These are phyloP conservation scores for Aspergillus ellipticus DNA, from an alignment of 495 filamentous ascomycete species.

Conservation along the genomic window DNA sequence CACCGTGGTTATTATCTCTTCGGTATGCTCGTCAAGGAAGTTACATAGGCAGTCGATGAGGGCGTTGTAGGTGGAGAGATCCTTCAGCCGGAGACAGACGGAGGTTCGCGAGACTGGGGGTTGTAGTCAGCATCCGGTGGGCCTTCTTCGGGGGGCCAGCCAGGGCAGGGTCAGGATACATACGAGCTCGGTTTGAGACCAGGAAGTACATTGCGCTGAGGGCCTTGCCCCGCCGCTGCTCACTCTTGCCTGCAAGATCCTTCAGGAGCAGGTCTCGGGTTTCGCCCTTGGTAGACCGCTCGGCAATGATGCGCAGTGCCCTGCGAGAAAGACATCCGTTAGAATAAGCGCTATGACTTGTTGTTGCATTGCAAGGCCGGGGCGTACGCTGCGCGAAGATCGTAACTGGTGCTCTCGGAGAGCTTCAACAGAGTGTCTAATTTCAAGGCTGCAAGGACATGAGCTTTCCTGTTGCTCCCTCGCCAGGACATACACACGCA, in stretches of 20 bases:
- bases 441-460: constrained; percentile 38
- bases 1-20: constrained; percentile 32
- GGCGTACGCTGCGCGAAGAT: constrained; percentile 50
- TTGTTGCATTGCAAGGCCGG: background rate
- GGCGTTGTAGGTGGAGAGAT: constrained; percentile 37
- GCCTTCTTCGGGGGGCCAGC: background rate
- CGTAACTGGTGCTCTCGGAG: constrained; percentile 46
- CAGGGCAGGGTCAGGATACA: constrained; percentile 1
- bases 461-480: background rate
- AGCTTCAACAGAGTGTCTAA: constrained; percentile 49
- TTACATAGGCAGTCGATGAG: constrained; percentile 47
- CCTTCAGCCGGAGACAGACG: constrained; percentile 35
- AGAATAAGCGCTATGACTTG: background rate
- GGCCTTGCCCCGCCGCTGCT: constrained; percentile 33
- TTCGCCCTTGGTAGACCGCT: constrained; percentile 41
- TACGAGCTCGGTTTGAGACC: constrained; percentile 40
- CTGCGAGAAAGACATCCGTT: constrained; percentile 23
- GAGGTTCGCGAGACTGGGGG: constrained; percentile 36
- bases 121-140: constrained; percentile 10
- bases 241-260: constrained; percentile 38
- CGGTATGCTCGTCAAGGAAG: constrained; percentile 41
- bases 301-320: constrained; percentile 47
- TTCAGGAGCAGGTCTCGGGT: constrained; percentile 39
- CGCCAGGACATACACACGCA: constrained; percentile 5
- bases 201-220: constrained; percentile 45